These are phyloP conservation scores for Neocatenulostroma microsporum DNA, from an alignment of 2,329 filamentous ascomycete genomes.

Conservation along the genomic window DNA sequence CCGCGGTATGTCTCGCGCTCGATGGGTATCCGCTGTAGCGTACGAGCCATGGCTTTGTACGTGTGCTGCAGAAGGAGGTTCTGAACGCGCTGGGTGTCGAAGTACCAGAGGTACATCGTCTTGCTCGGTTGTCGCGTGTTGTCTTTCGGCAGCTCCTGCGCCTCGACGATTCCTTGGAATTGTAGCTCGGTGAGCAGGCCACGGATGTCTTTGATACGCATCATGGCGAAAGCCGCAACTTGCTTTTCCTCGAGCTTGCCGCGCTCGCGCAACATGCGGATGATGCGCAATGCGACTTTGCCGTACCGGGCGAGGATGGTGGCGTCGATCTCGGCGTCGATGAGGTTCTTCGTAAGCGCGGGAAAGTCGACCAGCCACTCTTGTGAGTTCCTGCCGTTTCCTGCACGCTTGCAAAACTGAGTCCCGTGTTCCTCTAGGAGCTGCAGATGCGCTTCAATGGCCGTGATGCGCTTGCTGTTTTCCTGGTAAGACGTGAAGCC, in stretches of 20 bases:
- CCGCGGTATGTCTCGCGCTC: conserved; percentile 65
- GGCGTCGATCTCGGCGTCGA: conserved; percentile 71
- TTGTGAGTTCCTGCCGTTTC: conserved; percentile 51
- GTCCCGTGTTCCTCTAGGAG: conserved; percentile 62
- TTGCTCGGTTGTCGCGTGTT: conserved; percentile 71
- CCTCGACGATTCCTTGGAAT: conserved; percentile 74
- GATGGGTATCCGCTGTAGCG: conserved; percentile 68
- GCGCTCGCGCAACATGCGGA: conserved; percentile 74
- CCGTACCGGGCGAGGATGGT: conserved; percentile 73
- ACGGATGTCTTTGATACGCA: conserved; percentile 78
- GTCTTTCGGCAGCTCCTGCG: conserved; percentile 91
- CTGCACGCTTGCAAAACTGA: conserved; percentile 61
- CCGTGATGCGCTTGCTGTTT: conserved; percentile 40
- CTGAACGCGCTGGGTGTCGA: conserved; percentile 66
- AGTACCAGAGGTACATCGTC: conserved; percentile 88
- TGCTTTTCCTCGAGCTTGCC: conserved; percentile 95
- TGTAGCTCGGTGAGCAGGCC: conserved; percentile 79
- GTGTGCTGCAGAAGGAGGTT: conserved; percentile 67
- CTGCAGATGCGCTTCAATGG: conserved; percentile 65
- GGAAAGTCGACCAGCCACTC: conserved; percentile 81
- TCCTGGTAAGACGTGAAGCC: conserved; percentile 28
- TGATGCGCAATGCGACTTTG: conserved; percentile 67
- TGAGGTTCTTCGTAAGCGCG: conserved; percentile 61
- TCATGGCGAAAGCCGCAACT: conserved; percentile 68
- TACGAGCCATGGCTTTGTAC: conserved; percentile 84